These are phyloP conservation scores for Populus hybrid DNA, from an alignment of 441 rosid genomes.

Conservation along the genomic window DNA sequence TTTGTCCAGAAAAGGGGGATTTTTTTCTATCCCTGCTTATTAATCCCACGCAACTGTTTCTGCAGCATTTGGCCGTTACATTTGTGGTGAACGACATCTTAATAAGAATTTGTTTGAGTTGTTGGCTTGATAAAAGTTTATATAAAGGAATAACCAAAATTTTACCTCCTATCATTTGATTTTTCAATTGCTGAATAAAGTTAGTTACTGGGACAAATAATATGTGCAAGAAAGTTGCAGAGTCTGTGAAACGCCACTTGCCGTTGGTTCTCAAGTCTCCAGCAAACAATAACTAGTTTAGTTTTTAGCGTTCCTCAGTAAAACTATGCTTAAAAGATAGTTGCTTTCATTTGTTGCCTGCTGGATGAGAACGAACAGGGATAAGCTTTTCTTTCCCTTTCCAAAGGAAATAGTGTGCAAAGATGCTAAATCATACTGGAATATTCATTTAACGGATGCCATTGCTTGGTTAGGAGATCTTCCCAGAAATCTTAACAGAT, in stretches of 20 bases:
- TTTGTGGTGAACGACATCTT: slow-evolving; percentile 16
- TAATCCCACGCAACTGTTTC: slow-evolving; percentile 1
- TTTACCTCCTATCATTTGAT: neutral
- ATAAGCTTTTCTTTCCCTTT: neutral
- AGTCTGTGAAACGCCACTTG: neutral
- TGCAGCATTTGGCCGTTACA: slow-evolving; percentile 16
- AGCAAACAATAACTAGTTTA: neutral
- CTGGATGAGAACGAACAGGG: neutral
- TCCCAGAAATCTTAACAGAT: neutral
- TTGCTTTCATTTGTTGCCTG: neutral
- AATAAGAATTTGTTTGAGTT: slow-evolving; percentile 13
- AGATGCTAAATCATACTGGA: neutral
- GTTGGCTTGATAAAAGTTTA: slow-evolving; percentile 13
- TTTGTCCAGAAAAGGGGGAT: slow-evolving; percentile 5
- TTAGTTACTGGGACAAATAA: neutral
- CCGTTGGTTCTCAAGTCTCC: neutral
- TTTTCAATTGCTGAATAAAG: neutral
- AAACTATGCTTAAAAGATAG: too few relatives aligned
- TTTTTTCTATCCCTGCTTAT: neutral
- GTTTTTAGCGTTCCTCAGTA: too few relatives aligned
- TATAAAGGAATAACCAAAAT: neutral
- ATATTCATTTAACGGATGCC: neutral
- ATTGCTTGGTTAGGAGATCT: neutral
- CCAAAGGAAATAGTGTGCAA: neutral
- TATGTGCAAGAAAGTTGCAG: neutral